Evolutionary conservation across 2,329 filamentous ascomycete species (phyloP), one percentile per base, ranked within the genome.

Genomic region (Lasiodiplodia gonubiensis): DNA sequence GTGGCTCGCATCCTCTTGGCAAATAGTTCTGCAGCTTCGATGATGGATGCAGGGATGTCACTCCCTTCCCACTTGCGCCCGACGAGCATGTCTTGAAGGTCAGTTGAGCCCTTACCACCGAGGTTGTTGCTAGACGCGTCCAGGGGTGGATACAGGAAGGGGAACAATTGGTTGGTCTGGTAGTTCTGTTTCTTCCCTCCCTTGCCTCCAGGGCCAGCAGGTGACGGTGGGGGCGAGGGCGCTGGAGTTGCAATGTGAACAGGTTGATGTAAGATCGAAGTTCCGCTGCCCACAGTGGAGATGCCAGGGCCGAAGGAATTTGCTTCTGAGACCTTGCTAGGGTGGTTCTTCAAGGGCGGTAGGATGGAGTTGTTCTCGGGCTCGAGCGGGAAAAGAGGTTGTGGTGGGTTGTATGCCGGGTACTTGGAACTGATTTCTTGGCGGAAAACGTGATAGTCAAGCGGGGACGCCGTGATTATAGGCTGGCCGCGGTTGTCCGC

Each of bases 131-230:
- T 97, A 27, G 89, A 90, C 69, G 90, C 90, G 78, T 97, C 94
- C 21, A 97, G 83, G 1, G 95, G 95, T 2, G 95, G 95, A 72
- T 99, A 99, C 81, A 99, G 89, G 75, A 99, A 98, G 0, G 95
- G 95, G 71, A 99, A 98, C 76, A 97, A 95, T 74, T 99, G 95
- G 75, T 99, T 99, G 0, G 95, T 99, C 78, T 99, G 95, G 74
- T 99, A 99, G 72, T 98, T 99, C 75, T 99, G 95, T 77, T 99
- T 99, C 84, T 99, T 99, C 0, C 91, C 94, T 64, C 92, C 92
- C 78, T 98, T 99, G 0, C 93, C 93, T 30, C 93, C 88, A 3
- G 88, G 86, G 0, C 87, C 94, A 39, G 90, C 90, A 11, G 95
- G 95, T 1, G 94, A 97, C 0, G 95, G 95, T 0, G 95, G 95